phyloP scores from a whole-genome alignment of 2,329 filamentous ascomycete genomes.

The Cyphellophora europaea region DNA sequence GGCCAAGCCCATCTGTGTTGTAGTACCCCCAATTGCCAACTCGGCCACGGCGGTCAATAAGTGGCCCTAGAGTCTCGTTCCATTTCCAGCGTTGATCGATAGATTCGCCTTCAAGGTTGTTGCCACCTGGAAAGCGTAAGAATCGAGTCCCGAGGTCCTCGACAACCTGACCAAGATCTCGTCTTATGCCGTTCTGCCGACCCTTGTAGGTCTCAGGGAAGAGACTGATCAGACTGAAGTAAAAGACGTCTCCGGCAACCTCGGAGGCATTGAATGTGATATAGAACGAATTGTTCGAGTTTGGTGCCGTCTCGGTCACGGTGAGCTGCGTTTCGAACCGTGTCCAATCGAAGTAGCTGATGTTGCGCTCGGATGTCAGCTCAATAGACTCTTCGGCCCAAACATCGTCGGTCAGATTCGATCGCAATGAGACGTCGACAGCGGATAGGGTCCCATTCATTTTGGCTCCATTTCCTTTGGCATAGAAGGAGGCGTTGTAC shows the following conservation, averaged over 20 bases:
- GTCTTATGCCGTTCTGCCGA: slow-evolving; percentile 41
- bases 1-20: slow-evolving; percentile 34
- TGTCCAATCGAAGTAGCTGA: slow-evolving; percentile 21
- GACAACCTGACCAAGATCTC: slow-evolving; percentile 40
- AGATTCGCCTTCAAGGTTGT: slow-evolving; percentile 37
- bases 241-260: slow-evolving; percentile 29
- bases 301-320: slow-evolving; percentile 29
- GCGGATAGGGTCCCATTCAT: slow-evolving; percentile 27
- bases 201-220: slow-evolving; percentile 47
- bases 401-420: slow-evolving; percentile 31
- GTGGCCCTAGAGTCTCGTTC: slow-evolving; percentile 42
- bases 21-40: slow-evolving; percentile 36
- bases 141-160: slow-evolving; percentile 34
- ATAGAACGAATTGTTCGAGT: slow-evolving; percentile 41
- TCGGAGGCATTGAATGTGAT: slow-evolving; percentile 39
- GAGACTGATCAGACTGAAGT: slow-evolving; percentile 44
- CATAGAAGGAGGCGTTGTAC: slow-evolving; percentile 44
- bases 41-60: slow-evolving; percentile 39
- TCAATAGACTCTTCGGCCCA: slow-evolving; percentile 27
- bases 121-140: slow-evolving; percentile 43
- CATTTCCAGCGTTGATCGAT: slow-evolving; percentile 36
- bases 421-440: slow-evolving; percentile 30
- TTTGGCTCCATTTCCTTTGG: slow-evolving; percentile 25
- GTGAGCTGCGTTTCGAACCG: slow-evolving; percentile 29
- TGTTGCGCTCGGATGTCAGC: slow-evolving; percentile 11